These are phyloP conservation scores for Suhomyces maxii DNA, from an alignment of 1,139 yeast genomes.

Conservation along the genomic window DNA sequence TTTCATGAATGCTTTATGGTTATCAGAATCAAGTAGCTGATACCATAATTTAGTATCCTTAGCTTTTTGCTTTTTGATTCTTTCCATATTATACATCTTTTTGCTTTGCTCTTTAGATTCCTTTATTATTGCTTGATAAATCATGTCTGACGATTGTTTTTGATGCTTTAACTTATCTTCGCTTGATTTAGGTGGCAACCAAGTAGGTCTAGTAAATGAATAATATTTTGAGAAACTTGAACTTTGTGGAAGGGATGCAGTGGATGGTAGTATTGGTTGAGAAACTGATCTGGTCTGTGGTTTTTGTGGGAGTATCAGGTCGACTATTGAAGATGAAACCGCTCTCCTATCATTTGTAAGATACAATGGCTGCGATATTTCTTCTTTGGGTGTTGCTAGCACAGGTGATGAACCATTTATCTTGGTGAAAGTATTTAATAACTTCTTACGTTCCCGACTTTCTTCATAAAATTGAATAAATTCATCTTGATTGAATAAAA, in stretches of 20 bases:
- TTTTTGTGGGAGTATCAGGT: background rate
- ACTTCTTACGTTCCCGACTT: slow-evolving; percentile 32
- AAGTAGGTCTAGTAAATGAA: slow-evolving; percentile 60
- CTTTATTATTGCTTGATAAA: slow-evolving; percentile 46
- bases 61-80: slow-evolving; percentile 26
- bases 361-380: background rate
- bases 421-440: slow-evolving; percentile 27
- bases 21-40: slow-evolving; percentile 25
- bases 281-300: slow-evolving; percentile 4
- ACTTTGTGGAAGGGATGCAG: slow-evolving; percentile 3
- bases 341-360: background rate
- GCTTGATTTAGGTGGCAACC: slow-evolving; percentile 65
- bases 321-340: slow-evolving; percentile 9
- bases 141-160: slow-evolving; percentile 51
- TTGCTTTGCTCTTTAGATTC: slow-evolving; percentile 38
- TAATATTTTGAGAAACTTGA: slow-evolving; percentile 25
- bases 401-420: slow-evolving; percentile 14
- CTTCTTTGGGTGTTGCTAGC: background rate
- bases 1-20: slow-evolving; percentile 22
- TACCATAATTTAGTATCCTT: slow-evolving; percentile 49
- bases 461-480: slow-evolving; percentile 41
- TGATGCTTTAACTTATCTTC: slow-evolving; percentile 58
- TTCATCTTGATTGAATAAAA: slow-evolving; percentile 36
- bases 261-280: slow-evolving; percentile 2
- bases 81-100: slow-evolving; percentile 27